Evolutionary conservation across 768 basidiomycete genomes (phyloP), one percentile per base, ranked within the genome.

Genomic region (Mrakia gelida): DNA sequence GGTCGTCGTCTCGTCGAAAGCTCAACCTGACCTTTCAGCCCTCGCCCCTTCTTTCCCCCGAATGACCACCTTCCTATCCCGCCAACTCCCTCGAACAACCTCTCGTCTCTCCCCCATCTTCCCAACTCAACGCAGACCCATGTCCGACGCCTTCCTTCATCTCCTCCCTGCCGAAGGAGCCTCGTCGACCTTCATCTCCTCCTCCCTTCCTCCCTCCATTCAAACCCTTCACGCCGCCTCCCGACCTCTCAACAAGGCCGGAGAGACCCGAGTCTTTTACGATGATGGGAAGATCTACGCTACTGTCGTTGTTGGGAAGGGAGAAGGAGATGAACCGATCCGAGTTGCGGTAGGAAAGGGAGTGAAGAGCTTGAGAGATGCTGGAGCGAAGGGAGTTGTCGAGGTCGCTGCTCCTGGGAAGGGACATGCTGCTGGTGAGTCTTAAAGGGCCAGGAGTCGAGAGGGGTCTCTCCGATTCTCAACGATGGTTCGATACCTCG

Each of bases 381-480:
- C 81, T 23, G 89, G 89, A 70, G 84, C 91, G 75, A 89, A 88
- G 34, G 80, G 89, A 71, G 88, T 91, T 61, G 77, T 85, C 32
- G 85, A 94, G 73, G 92, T 93, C 82, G 89, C 88, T 34, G 88
- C 88, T 10, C 79, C 83, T 1, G 91, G 52, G 18, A 75, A 93
- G 83, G 88, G 92, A 30, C 92, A 94, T 79, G 92, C 92, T 79
- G 89, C 92, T 79, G 91, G 92, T 92, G 80, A 32, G 88, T 81
- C 68, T 70, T 65, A 71, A 61, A 63, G 75, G 72, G 67, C 73
- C 79, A 30, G 83, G 81, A 45, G 82, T 82, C 49, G 84, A 82
- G 54, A 41, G 5, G 34, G n/a, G 21, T 23, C 61, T n/a, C 16
- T 16, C 2, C 1, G 16, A 1, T 21, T 52, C 11, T 6, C 45